Evolutionary conservation across 2,329 filamentous ascomycete species (phyloP).

Genomic region (Fusarium chuoi): DNA sequence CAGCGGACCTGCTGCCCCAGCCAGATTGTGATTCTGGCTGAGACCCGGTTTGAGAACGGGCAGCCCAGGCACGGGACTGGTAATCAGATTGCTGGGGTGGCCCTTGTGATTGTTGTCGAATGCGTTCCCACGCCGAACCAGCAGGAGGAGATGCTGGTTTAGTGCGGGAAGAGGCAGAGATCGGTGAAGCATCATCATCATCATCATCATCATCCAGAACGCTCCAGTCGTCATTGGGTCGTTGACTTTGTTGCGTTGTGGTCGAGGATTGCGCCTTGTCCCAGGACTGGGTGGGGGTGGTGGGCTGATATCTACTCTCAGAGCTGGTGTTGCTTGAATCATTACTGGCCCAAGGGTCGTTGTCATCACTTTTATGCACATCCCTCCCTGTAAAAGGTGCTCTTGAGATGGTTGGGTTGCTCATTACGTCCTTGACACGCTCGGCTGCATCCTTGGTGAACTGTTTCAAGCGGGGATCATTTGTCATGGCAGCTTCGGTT

Average conservation of each 20-base stretch:
- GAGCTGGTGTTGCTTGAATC: neutral
- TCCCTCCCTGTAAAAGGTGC: conserved; percentile 13
- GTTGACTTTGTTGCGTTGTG: conserved; percentile 15
- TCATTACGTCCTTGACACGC: conserved; percentile 40
- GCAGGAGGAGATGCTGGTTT: conserved; percentile 24
- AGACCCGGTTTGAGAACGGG: conserved; percentile 14
- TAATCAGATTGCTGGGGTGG: conserved; percentile 25
- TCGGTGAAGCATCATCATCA: conserved; percentile 57
- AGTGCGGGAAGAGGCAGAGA: conserved; percentile 47
- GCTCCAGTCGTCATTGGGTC: conserved; percentile 39
- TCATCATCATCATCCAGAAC: conserved; percentile 47
- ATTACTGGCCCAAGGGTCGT: conserved; percentile 10
- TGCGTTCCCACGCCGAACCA: conserved; percentile 57
- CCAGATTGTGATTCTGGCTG: conserved; percentile 30
- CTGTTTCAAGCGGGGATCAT: conserved; percentile 33
- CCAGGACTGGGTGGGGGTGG: conserved; percentile 13
- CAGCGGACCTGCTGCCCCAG: conserved; percentile 45
- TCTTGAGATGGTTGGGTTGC: conserved; percentile 8
- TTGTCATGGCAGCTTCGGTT: conserved; percentile 38
- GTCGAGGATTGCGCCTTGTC: neutral
- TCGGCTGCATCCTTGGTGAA: conserved; percentile 41
- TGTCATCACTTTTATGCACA: conserved; percentile 10
- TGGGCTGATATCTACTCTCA: neutral
- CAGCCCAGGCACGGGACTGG: conserved; percentile 31
- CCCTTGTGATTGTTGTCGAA: conserved; percentile 50